Percentiles rank a stretch among this genome's conserved stretches.
Evolutionary conservation across 2,329 filamentous ascomycete genomes (phyloP).

Genomic region (Akanthomyces dipterigenus): DNA sequence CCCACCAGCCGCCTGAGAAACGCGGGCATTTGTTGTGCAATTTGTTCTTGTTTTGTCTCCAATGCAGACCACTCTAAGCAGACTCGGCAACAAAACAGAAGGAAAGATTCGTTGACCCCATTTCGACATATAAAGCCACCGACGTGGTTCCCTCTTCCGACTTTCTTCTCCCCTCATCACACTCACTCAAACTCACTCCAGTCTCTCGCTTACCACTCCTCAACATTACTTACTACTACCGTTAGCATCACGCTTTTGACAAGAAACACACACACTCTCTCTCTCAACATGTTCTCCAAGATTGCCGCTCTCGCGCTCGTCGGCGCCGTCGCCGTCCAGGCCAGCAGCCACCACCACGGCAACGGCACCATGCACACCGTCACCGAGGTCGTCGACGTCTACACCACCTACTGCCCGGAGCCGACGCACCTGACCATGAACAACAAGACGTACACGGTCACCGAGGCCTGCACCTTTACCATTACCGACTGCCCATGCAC

Average conservation of each 20-base stretch:
- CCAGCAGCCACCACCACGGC: not conserved
- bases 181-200: not conserved
- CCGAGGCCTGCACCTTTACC: conserved; percentile 46
- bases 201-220: not conserved
- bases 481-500: conserved; percentile 51
- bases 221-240: not conserved
- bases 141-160: not conserved
- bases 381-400: conserved; percentile 29
- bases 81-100: no score
- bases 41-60: not conserved
- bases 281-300: conserved; percentile 25
- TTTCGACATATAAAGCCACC: conserved; percentile 1
- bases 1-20: no score
- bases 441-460: conserved; percentile 46
- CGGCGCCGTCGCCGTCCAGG: conserved; percentile 16
- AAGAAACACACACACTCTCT: not conserved
- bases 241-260: not conserved
- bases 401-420: conserved; percentile 37
- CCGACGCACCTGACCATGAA: conserved; percentile 46
- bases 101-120: not conserved
- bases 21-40: no score
- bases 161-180: not conserved
- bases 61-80: no score
- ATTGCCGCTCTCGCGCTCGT: conserved; percentile 20
- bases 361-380: conserved; percentile 19